These are phyloP conservation scores for Straminergon stramineum DNA, from an alignment of 225 moss, liverwort and hornwort genomes.

Conservation along the genomic window DNA sequence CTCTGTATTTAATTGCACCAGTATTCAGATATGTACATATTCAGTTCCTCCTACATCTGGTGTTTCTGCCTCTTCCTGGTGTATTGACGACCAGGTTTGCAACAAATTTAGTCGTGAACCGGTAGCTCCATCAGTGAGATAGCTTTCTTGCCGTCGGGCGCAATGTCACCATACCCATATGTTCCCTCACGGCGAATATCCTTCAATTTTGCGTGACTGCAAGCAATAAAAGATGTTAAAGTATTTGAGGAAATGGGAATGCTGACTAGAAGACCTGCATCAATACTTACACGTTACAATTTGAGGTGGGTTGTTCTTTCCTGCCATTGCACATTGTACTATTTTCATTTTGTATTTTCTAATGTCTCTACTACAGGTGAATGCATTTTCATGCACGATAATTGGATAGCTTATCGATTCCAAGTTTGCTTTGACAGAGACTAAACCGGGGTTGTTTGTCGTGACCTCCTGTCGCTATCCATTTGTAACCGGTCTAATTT, in stretches of 20 bases:
- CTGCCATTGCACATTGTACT: neutral
- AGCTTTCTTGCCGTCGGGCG: neutral
- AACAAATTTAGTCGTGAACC: neutral
- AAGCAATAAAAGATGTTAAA: neutral
- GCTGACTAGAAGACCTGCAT: neutral
- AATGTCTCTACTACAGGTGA: neutral
- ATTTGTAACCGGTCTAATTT: neutral
- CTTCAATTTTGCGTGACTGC: neutral
- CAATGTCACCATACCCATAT: neutral
- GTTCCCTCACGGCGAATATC: neutral
- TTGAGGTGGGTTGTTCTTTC: neutral
- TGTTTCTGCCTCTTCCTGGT: neutral
- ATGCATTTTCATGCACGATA: neutral
- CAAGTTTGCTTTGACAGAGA: neutral
- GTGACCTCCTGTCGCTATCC: neutral
- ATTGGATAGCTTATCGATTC: neutral
- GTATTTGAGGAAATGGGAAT: neutral
- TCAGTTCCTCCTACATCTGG: neutral
- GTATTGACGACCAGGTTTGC: neutral
- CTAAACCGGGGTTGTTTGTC: neutral
- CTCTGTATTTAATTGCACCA: neutral
- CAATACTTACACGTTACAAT: neutral
- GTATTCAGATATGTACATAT: neutral
- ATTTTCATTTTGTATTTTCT: neutral
- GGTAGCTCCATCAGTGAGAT: neutral